Evolutionary conservation across 108 stramenopile species (phyloP), one percentile per base, ranked within the genome.

Genomic region (Conticribra guillardii): DNA sequence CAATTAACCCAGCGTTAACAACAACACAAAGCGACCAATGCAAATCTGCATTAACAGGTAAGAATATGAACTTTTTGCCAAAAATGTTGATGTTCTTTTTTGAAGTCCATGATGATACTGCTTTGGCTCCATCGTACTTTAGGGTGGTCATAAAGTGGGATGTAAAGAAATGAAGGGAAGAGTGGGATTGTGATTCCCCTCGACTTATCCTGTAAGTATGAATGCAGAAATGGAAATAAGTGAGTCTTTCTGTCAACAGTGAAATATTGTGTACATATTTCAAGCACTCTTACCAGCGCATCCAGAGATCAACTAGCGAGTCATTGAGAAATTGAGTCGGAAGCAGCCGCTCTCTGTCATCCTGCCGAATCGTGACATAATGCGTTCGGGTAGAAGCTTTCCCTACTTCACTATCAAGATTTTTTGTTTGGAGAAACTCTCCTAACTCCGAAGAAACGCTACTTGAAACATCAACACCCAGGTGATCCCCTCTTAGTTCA

Each of bases 11-110:
- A 22, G 96, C 97, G 75, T 97, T 96, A 54, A 91, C 89, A 47
- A 97, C 84, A 41, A 96, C 94, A 55, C 92, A 95, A 5, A 99
- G 83, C 23, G 94, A 95, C 98, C 98, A 99, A 80, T 99, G 98
- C 41, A 97, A 64, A 56, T 74, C 56, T 70, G 92, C 91, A 76
- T 96, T 96, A 55, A 99, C 85, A 0, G 98, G 98, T n/a, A 99
- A 80, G 64, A 98, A 89, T 23, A 98, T 83, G 8, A 97, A 73
- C 57, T 87, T 87, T 76, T 97, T 96, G 14, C 79, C 34, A 67
- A 99, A 98, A 14, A 99, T 82, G 69, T 96, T 82, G 28, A 96
- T 89, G 46, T 88, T 86, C 55, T 89, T 93, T 64, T 79, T 74
- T 8, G 61, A 64, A 0, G 91, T 94, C 95, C 95, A 96, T 1